Base-by-base conservation (phyloP, 495 filamentous ascomycete genomes). In the Daldinia concentrica region DNA sequence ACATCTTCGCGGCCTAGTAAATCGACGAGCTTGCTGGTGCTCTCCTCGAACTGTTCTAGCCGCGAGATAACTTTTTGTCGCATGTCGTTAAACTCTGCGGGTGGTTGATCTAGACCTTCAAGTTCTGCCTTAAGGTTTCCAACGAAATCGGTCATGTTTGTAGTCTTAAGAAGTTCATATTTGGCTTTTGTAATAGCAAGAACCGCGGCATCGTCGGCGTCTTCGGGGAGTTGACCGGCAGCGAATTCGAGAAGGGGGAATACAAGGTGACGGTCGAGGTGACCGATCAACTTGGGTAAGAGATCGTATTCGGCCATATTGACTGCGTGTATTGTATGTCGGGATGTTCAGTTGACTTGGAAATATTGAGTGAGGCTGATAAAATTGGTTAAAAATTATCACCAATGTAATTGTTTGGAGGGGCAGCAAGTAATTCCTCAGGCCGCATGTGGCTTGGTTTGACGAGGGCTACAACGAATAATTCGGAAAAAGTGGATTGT, bases 101-200 rank as follows among this genome's bases (percentile, higher is more conserved):
- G 94, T 57, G 91, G 83, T 51, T 92, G 85, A 45, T 92, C 87
- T 62, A 92, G 87, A 71, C 91, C 85, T 81, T 97, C 88, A 70
- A 99, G 88, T 78, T 97, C 90, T 77, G 90, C 87, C 84, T 96
- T 92, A 74, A 99, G 84, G 69, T 90, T 90, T 71, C 93, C 93
- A 43, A 98, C 92, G 79, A 96, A 99, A 81, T 98, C 95, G 73
- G 89, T 93, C 95, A 99, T 99, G 85, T 98, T 96, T 63, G 95
- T 97, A 79, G 91, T 88, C 86, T 97, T 95, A 62, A 98, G 88
- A 30, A 99, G 88, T 80, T 93, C 89, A 79, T 93, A 97, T 79
- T 97, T 97, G 76, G 92, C 89, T 76, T 90, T 88, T 30, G 87
- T 89, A 72, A 94, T 90, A 75, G 93, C 90, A 58, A 86, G 83